These are phyloP conservation scores for Suillus variegatus DNA, from an alignment of 768 basidiomycete genomes.

Conservation along the genomic window DNA sequence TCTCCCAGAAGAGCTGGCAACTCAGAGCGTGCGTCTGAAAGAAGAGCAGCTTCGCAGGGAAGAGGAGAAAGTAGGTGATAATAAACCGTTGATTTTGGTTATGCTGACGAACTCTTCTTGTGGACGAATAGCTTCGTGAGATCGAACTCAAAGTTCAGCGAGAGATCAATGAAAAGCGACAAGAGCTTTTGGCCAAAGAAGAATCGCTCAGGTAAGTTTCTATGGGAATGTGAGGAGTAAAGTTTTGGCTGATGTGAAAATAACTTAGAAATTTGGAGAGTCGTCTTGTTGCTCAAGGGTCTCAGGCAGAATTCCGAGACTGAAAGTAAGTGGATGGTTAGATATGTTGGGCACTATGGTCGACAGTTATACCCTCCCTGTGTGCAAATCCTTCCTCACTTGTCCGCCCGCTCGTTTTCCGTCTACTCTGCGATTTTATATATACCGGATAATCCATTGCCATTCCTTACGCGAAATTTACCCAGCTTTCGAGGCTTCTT, in stretches of 20 bases:
- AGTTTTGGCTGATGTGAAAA: slow-evolving; percentile 4
- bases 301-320: slow-evolving; percentile 76
- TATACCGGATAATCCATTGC: slow-evolving; percentile 38
- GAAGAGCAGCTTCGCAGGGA: slow-evolving; percentile 97
- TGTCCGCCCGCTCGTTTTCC: slow-evolving; percentile 36
- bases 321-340: slow-evolving; percentile 36
- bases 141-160: slow-evolving; percentile 97
- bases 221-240: slow-evolving; percentile 7
- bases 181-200: slow-evolving; percentile 95
- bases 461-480: slow-evolving; percentile 33
- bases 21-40: slow-evolving; percentile 95
- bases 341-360: slow-evolving; percentile 26
- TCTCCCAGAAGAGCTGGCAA: slow-evolving; percentile 94
- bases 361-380: slow-evolving; percentile 36
- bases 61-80: slow-evolving; percentile 78
- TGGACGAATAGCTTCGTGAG: slow-evolving; percentile 73
- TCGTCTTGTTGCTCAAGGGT: slow-evolving; percentile 87
- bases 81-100: slow-evolving; percentile 1
- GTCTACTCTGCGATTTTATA: slow-evolving; percentile 36
- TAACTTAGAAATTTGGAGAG: slow-evolving; percentile 78
- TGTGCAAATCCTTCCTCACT: slow-evolving; percentile 35
- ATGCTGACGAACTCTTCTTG: slow-evolving; percentile 13
- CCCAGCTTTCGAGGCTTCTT: slow-evolving; percentile 29
- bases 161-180: slow-evolving; percentile 96
- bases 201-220: slow-evolving; percentile 75